Percentiles rank a stretch among this genome's conserved stretches.
Conservation (phyloP, 148 eudicot genomes). For the Rhododendron griersonianum region DNA sequence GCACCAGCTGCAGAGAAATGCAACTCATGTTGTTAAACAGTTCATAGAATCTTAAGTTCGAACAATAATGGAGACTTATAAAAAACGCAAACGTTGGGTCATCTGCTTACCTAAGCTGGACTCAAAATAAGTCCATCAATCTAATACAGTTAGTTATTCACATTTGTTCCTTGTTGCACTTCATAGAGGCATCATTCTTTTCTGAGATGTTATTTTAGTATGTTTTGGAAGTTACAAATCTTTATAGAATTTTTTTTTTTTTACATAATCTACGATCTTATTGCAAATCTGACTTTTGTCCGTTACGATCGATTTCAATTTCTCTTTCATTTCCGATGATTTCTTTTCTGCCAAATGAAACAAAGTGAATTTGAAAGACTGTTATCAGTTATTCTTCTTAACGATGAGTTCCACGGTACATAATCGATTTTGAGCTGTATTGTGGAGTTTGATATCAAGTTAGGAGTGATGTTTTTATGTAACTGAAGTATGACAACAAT, state of each 20-base stretch:
- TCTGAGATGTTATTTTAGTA: neutral
- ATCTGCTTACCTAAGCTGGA: neutral
- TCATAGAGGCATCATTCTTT: neutral
- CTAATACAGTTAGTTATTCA: neutral
- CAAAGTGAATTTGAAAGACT: neutral
- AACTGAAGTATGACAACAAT: neutral
- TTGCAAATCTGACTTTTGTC: neutral
- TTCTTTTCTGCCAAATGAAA: neutral
- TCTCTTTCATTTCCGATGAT: neutral
- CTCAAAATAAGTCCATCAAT: neutral
- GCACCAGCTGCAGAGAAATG: neutral
- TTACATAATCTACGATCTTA: neutral
- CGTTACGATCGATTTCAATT: neutral
- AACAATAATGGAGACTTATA: neutral
- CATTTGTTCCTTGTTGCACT: neutral
- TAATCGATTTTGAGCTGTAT: neutral
- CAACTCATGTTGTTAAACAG: neutral
- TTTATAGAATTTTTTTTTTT: neutral
- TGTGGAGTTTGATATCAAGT: neutral
- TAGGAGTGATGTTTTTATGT: neutral
- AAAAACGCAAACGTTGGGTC: neutral
- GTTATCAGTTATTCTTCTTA: slow-evolving; percentile 1
- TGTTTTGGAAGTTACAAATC: neutral
- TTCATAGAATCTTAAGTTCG: neutral
- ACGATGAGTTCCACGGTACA: neutral